These are phyloP conservation scores for Solanum pimpinellifolium DNA, from an alignment of 257 asterid genomes.

Conservation along the genomic window DNA sequence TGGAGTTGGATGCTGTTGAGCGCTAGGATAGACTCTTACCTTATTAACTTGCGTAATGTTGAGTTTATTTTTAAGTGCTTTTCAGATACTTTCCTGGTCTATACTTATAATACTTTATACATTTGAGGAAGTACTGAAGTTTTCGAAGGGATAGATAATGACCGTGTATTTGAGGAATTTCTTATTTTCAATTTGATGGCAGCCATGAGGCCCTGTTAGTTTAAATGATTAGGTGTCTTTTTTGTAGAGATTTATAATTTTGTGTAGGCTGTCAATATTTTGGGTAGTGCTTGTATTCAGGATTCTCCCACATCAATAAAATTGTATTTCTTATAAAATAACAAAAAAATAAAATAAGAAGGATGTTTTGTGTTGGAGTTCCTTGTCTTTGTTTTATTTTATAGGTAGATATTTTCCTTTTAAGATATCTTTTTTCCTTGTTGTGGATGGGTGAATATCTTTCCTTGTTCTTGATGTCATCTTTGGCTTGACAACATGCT, in stretches of 20 bases:
- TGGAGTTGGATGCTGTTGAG: not conserved
- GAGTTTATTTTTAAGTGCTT: not conserved
- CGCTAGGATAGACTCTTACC: not conserved
- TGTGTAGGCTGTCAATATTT: not conserved
- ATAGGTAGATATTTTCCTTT: not conserved
- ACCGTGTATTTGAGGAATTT: not conserved
- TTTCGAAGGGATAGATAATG: not conserved
- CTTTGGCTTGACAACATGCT: not conserved
- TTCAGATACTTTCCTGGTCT: not conserved
- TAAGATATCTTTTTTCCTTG: not conserved
- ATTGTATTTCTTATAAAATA: not conserved
- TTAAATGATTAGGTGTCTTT: not conserved
- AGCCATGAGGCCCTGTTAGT: not conserved
- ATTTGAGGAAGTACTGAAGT: not conserved
- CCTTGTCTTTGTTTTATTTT: not conserved
- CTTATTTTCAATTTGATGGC: not conserved
- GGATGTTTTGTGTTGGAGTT: not conserved
- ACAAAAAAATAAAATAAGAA: not conserved
- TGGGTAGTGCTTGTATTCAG: not conserved
- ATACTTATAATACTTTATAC: not conserved
- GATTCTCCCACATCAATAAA: not conserved
- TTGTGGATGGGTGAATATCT: not conserved
- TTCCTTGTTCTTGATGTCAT: not conserved
- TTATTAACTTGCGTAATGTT: not conserved
- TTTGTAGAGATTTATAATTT: not conserved